Evolutionary conservation across 176 grass and related monocot genomes (phyloP).

Genomic region (Rhynchospora breviuscula): DNA sequence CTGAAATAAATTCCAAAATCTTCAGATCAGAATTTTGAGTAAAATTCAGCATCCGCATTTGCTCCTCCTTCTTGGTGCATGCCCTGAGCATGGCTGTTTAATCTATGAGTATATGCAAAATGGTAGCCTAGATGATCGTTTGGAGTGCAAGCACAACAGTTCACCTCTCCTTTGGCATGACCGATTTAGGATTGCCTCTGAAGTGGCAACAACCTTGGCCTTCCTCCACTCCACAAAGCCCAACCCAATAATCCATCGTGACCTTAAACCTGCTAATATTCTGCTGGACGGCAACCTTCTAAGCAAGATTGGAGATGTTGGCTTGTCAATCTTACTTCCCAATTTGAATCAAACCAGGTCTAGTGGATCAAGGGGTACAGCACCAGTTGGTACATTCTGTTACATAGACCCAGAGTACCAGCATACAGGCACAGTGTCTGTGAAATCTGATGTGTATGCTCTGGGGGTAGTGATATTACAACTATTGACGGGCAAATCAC

Average conservation of each 20-base stretch:
- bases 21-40: slow-evolving; percentile 69
- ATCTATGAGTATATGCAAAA: slow-evolving; percentile 98
- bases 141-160: slow-evolving; percentile 48
- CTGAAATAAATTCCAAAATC: neutral
- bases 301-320: slow-evolving; percentile 85
- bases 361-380: slow-evolving; percentile 54
- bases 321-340: slow-evolving; percentile 70
- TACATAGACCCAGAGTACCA: slow-evolving; percentile 98
- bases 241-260: slow-evolving; percentile 75
- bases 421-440: slow-evolving; percentile 46
- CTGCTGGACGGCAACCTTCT: slow-evolving; percentile 62
- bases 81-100: slow-evolving; percentile 69
- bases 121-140: slow-evolving; percentile 78
- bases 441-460: slow-evolving; percentile 64
- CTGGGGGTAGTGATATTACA: slow-evolving; percentile 70
- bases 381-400: slow-evolving; percentile 73
- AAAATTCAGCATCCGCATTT: slow-evolving; percentile 75
- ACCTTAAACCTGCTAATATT: slow-evolving; percentile 90
- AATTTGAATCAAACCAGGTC: slow-evolving; percentile 9
- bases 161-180: slow-evolving; percentile 56
- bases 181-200: slow-evolving; percentile 58
- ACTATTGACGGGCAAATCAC: slow-evolving; percentile 47
- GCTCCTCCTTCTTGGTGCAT: slow-evolving; percentile 69
- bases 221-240: slow-evolving; percentile 71
- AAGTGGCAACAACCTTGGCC: slow-evolving; percentile 47